Base-by-base conservation (phyloP, 257 asterid genomes). In the Petunia secreta region DNA sequence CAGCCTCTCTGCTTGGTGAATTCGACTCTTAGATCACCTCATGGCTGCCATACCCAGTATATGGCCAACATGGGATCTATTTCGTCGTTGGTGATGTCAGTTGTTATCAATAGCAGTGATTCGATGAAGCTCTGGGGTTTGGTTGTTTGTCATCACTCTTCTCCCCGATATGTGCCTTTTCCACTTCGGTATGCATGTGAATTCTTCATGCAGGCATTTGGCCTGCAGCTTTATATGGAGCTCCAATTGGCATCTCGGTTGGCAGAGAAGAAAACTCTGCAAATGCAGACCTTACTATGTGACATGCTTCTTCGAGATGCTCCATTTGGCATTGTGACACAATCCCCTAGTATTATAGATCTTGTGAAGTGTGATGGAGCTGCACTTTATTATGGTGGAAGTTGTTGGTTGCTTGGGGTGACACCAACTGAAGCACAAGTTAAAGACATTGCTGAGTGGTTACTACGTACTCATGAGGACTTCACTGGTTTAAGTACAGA, bases 291-390 rank as follows among this genome's bases (percentile, higher is more conserved):
- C 1, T 40, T 91, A 77, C 77, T 92, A 82, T 88, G 92, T 34
- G 95, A 91, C 66, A 89, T 89, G 91, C 91, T 92, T 60, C 88
- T 91, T 16, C 85, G 90, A 9, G 91, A 88, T 63, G 85, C 89
- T 75, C 94, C 94, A 2, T 75, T 79, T 58, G 88, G 92, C 2
- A 84, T 92, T 14, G 84, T 92, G 53, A 88, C 86, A n/a, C 91
- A 86, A 38, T 86, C 93, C 9, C 97, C 93, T 60, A 92, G 79
- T 80, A 83, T 91, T 52, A 87, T 83, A 90, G 91, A 92, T 85
- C 91, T 92, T 63, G 93, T 92, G 5, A 87, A 81, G 79, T 92
- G 94, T 62, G 93, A 91, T 57, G 95, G 97, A n/a, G 93, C 92
- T 53, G 91, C 97, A 38, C 67, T 92, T 39, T 84, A 79, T 63